Evolutionary conservation across 2,329 filamentous ascomycete genomes (phyloP).

Genomic region (Xylariales sp.): DNA sequence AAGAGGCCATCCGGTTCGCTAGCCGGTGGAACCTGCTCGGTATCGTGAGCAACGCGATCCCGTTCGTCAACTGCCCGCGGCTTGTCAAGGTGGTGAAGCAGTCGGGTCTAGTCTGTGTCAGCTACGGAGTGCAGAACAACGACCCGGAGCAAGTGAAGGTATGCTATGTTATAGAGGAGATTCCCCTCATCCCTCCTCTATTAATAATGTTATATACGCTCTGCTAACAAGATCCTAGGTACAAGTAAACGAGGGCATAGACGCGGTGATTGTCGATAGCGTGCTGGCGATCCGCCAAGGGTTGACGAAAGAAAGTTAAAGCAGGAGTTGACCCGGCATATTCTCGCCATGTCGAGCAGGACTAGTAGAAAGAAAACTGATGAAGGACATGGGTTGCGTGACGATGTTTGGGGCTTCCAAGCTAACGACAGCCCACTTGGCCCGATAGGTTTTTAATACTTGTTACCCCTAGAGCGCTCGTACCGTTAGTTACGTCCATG

Average conservation of each 20-base stretch:
- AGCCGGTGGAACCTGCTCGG: constrained; percentile 94
- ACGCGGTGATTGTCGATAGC: constrained; percentile 96
- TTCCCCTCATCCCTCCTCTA: background rate
- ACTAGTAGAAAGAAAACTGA: constrained; percentile 4
- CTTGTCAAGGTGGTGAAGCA: constrained; percentile 95
- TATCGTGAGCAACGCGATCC: constrained; percentile 88
- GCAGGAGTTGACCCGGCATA: too few species aligned
- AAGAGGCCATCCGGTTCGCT: constrained; percentile 95
- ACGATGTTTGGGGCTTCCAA: background rate
- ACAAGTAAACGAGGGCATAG: constrained; percentile 95
- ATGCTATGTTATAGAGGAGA: constrained; percentile 50
- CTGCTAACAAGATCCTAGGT: constrained; percentile 59
- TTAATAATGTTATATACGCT: constrained; percentile 5
- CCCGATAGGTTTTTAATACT: background rate
- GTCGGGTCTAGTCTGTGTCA: constrained; percentile 91
- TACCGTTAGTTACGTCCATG: background rate
- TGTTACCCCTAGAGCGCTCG: background rate
- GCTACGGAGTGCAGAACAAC: constrained; percentile 92
- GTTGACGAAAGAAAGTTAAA: constrained; percentile 65
- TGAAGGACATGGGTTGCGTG: too few species aligned
- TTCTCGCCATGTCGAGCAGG: background rate
- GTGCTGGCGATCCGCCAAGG: constrained; percentile 94
- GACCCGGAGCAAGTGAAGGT: constrained; percentile 87
- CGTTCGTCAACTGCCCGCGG: constrained; percentile 87
- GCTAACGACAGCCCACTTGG: background rate